Conservation (phyloP, 2,329 filamentous ascomycete species). For the Xylaria sp. region DNA sequence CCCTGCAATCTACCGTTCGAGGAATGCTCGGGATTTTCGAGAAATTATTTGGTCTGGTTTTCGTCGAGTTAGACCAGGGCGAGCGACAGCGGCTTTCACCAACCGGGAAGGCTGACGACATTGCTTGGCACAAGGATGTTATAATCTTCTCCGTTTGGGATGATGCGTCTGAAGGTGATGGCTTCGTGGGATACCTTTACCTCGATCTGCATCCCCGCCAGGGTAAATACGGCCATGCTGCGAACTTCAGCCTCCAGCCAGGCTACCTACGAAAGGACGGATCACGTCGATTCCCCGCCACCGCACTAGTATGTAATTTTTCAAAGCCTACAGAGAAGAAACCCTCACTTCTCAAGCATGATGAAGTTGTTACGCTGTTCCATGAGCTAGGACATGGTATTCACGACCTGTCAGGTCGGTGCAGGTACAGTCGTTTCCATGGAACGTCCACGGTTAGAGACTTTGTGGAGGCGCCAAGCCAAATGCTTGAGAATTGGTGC, state of each 20-base stretch:
- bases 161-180: slow-evolving; percentile 74
- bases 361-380: slow-evolving; percentile 85
- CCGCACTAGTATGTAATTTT: slow-evolving; percentile 86
- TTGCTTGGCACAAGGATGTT: slow-evolving; percentile 86
- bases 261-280: slow-evolving; percentile 75
- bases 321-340: slow-evolving; percentile 81
- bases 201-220: slow-evolving; percentile 82
- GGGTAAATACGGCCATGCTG: slow-evolving; percentile 87
- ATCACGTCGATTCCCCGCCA: slow-evolving; percentile 78
- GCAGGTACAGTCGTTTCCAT: slow-evolving; percentile 73
- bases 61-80: slow-evolving; percentile 75
- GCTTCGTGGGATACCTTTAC: slow-evolving; percentile 85
- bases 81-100: slow-evolving; percentile 73
- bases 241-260: slow-evolving; percentile 85
- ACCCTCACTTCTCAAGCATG: slow-evolving; percentile 82
- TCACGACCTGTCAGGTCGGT: slow-evolving; percentile 73
- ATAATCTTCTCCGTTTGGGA: slow-evolving; percentile 86
- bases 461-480: slow-evolving; percentile 77
- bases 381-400: slow-evolving; percentile 80
- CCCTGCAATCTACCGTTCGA: slow-evolving; percentile 75
- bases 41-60: slow-evolving; percentile 81
- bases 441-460: slow-evolving; percentile 74
- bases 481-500: slow-evolving; percentile 83
- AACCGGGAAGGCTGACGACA: slow-evolving; percentile 75
- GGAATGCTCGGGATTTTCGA: slow-evolving; percentile 88